phyloP scores from a whole-genome alignment of 2,329 filamentous ascomycete species.

The Neodidymelliopsis sp. region DNA sequence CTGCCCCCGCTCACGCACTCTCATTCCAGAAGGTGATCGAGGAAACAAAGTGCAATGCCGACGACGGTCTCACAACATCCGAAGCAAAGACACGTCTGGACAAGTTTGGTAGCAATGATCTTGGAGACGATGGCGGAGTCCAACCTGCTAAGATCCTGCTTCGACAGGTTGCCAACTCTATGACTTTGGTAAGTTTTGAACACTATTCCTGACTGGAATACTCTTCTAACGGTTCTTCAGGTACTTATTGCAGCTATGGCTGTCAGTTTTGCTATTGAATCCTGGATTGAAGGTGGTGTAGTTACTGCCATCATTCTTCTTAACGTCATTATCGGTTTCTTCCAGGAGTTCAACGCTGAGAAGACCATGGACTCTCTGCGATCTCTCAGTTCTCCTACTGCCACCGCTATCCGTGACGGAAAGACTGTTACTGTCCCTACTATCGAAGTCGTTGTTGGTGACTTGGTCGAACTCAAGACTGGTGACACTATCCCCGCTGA shows the following conservation, averaged over 20 bases:
- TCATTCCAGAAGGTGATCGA: slow-evolving; percentile 60
- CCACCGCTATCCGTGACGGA: slow-evolving; percentile 60
- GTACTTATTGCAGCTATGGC: slow-evolving; percentile 57
- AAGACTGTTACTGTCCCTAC: slow-evolving; percentile 60
- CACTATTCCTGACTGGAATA: background rate
- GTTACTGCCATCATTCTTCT: slow-evolving; percentile 55
- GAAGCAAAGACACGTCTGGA: slow-evolving; percentile 59
- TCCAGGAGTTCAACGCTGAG: slow-evolving; percentile 56
- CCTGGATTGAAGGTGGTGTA: slow-evolving; percentile 58
- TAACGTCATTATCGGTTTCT: slow-evolving; percentile 56
- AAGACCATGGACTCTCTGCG: slow-evolving; percentile 58
- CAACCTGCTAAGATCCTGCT: slow-evolving; percentile 77
- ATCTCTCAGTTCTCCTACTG: slow-evolving; percentile 55
- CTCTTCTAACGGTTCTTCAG: slow-evolving; percentile 18
- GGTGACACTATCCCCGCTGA: slow-evolving; percentile 76
- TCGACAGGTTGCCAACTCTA: slow-evolving; percentile 78
- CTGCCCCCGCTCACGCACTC: slow-evolving; percentile 68
- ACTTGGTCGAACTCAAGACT: slow-evolving; percentile 67
- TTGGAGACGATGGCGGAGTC: slow-evolving; percentile 74
- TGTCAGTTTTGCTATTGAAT: slow-evolving; percentile 55
- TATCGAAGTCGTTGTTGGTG: slow-evolving; percentile 69
- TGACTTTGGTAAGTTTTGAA: slow-evolving; percentile 67
- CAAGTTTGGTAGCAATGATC: slow-evolving; percentile 72
- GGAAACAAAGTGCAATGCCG: slow-evolving; percentile 68
- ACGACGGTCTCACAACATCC: slow-evolving; percentile 69